A percentile compares a stretch with the other conserved stretches of the same genome.
Evolutionary conservation across 2,329 filamentous ascomycete species (phyloP).

Genomic region (Chalara sp.): DNA sequence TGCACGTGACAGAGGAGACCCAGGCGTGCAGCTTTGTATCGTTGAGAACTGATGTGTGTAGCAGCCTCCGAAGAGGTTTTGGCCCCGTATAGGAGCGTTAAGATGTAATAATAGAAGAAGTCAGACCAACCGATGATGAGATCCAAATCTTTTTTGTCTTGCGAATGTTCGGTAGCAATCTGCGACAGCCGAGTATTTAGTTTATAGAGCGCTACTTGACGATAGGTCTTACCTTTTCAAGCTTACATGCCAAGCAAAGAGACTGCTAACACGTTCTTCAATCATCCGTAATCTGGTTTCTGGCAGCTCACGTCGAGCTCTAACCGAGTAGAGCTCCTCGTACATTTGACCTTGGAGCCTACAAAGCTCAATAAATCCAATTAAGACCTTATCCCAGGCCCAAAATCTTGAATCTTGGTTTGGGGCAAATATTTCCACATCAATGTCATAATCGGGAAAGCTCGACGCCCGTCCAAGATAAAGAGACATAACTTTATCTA

Average conservation of each 20-base stretch:
- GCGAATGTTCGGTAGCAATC: conserved; percentile 7
- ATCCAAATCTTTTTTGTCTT: conserved; percentile 6
- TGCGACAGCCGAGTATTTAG: not conserved
- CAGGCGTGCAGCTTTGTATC: conserved; percentile 10
- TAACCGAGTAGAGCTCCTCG: conserved; percentile 9
- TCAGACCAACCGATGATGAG: conserved; percentile 10
- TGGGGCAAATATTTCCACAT: conserved; percentile 8
- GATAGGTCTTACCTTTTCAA: conserved; percentile 6
- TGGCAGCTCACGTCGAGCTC: conserved; percentile 2
- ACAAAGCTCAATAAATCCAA: conserved; percentile 6
- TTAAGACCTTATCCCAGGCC: conserved; percentile 9
- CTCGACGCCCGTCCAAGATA: conserved; percentile 11
- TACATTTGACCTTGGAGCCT: conserved; percentile 11
- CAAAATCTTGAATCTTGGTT: conserved; percentile 1
- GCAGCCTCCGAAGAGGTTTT: conserved; percentile 3
- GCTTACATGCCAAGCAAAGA: conserved; percentile 6
- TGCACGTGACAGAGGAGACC: conserved; percentile 11
- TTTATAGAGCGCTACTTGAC: not conserved
- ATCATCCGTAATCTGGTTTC: conserved; percentile 6
- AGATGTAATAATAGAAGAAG: conserved; percentile 11
- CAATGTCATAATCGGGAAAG: conserved; percentile 13
- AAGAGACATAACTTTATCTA: conserved; percentile 12
- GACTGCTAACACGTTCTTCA: conserved; percentile 3
- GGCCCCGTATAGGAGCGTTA: conserved; percentile 11
- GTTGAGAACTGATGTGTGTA: conserved; percentile 10